Conservation (phyloP, 805 yeast genomes). For the Dipodascus albidus region DNA sequence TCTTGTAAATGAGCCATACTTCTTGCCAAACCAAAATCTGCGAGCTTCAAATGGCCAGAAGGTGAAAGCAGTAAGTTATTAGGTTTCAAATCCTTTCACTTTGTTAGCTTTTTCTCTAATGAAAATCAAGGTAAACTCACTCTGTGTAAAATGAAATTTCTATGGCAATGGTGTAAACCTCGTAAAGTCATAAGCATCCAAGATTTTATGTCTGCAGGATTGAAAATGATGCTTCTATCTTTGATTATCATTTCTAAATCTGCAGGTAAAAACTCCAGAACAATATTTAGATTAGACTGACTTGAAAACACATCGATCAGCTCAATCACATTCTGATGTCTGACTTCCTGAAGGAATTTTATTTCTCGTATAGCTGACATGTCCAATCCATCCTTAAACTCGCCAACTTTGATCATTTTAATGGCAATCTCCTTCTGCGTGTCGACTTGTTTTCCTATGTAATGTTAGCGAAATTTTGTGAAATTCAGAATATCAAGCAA, state of each 20-base stretch:
- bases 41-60: conserved; percentile 78
- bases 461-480: too few species aligned
- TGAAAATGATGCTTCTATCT: conserved; percentile 63
- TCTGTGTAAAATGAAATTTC: conserved; percentile 81
- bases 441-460: conserved; percentile 53
- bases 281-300: conserved; percentile 58
- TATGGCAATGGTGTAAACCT: conserved; percentile 92
- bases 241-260: conserved; percentile 86
- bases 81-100: conserved; percentile 65
- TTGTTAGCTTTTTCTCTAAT: not conserved
- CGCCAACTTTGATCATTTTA: conserved; percentile 89
- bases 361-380: conserved; percentile 96
- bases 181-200: conserved; percentile 93
- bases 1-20: conserved; percentile 49
- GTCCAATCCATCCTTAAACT: conserved; percentile 91
- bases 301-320: conserved; percentile 76
- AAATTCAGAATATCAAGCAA: too few species aligned
- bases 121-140: too few species aligned
- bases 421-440: conserved; percentile 66
- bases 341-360: conserved; percentile 73
- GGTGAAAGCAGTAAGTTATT: conserved; percentile 81
- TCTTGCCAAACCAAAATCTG: conserved; percentile 96
- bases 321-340: conserved; percentile 73
- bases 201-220: conserved; percentile 78
- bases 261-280: conserved; percentile 85